phyloP scores from a whole-genome alignment of 2,329 filamentous ascomycete species.

The Fusarium secorum region DNA sequence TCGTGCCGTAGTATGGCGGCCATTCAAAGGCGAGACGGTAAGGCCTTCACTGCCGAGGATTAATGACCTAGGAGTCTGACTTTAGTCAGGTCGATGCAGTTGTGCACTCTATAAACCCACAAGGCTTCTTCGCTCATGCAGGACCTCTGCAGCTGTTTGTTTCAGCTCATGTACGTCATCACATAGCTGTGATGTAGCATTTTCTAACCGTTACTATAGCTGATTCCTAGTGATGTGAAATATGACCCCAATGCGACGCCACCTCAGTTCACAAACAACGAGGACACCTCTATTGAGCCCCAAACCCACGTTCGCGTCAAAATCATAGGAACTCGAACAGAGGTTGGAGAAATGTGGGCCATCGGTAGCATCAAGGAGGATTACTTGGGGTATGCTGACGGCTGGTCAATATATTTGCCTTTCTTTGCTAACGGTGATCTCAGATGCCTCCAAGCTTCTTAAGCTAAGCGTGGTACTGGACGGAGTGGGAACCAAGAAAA shows the following conservation, averaged over 20 bases:
- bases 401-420: background rate
- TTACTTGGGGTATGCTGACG: constrained; percentile 66
- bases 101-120: constrained; percentile 88
- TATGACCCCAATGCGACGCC: constrained; percentile 96
- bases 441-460: constrained; percentile 45
- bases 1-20: constrained; percentile 95
- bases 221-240: constrained; percentile 91
- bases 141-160: constrained; percentile 82
- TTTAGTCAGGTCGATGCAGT: constrained; percentile 83
- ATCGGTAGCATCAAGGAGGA: constrained; percentile 96
- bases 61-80: constrained; percentile 42
- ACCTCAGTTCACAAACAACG: constrained; percentile 96
- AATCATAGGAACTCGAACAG: constrained; percentile 90
- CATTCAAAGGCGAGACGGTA: constrained; percentile 98
- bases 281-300: constrained; percentile 91
- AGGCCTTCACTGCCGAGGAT: constrained; percentile 46
- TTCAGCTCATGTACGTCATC: constrained; percentile 75
- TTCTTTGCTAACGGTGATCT: constrained; percentile 17
- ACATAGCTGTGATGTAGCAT: background rate
- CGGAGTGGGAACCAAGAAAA: constrained; percentile 24
- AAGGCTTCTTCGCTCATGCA: constrained; percentile 89
- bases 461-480: constrained; percentile 14
- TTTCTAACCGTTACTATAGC: constrained; percentile 56
- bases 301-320: constrained; percentile 93
- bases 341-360: constrained; percentile 94